Base-by-base conservation (phyloP, 2,329 filamentous ascomycete species). In the Phyllosticta citriasiana region DNA sequence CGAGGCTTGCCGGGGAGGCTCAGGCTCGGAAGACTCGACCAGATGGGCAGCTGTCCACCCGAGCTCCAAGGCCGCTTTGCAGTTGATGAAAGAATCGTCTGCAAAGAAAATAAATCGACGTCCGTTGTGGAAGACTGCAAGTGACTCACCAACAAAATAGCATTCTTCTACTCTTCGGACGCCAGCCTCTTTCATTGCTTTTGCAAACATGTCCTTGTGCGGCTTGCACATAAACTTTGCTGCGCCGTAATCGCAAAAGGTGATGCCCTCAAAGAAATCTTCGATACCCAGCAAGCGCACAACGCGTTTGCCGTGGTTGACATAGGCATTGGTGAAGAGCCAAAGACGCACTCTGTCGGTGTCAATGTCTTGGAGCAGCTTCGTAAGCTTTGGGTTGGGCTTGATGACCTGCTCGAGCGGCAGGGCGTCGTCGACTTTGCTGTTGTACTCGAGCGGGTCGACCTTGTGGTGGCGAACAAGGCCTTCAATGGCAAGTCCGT, bases 311-410 rank as follows among this genome's bases (percentile, higher is more conserved):
- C 85, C 94, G 70, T 99, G 94, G 35, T 81, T 97, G 65, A 95
- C 79, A 69, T 99, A 97, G 24, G 95, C 94, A 70, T 99, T 99
- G 1, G 95, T 99, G 69, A 99, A 88, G 1, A 99, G 84, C 94
- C 95, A 99, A 30, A 91, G 78, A 65, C 85, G 91, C 65, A 97
- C 89, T 72, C 95, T 95, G 69, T 78, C 83, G 63, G 75, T 87
- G 74, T 99, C 92, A 59, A 99, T 86, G 66, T 92, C 88, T 72
- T 88, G 80, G 5, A 99, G 84, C 54, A 99, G 75, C 69, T 82
- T 79, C 57, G 90, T 86, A 52, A 97, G 79, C 68, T 86, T 80
- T 0, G 86, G 82, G 68, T 95, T 85, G 0, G 91, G 89, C 70
- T 86, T 87, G 71, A 99, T 88, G 70, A 97, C 84, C 19, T 83